Conservation (phyloP, 371 early-diverging fungal species). For the Mucor plumbeus region DNA sequence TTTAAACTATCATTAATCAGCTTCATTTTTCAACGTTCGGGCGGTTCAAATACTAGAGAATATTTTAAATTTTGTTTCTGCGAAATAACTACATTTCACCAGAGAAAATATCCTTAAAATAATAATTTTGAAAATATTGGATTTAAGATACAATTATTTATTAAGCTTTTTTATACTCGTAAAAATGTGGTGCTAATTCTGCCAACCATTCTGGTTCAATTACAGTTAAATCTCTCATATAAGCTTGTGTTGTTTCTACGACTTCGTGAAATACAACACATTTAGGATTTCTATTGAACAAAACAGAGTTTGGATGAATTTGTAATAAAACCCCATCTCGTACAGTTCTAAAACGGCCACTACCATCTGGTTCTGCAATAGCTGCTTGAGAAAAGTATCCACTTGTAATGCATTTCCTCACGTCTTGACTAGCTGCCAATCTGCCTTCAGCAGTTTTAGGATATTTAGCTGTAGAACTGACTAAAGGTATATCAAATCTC, state of each 20-base stretch:
- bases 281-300: constrained; percentile 75
- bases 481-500: constrained; percentile 57
- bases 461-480: constrained; percentile 45
- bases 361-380: constrained; percentile 56
- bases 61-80: too few species aligned
- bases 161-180: constrained; percentile 43
- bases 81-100: too few species aligned
- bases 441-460: constrained; percentile 31
- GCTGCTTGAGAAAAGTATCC: constrained; percentile 85
- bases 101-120: too few species aligned
- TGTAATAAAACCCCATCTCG: constrained; percentile 62
- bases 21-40: too few species aligned
- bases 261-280: constrained; percentile 88
- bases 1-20: too few species aligned
- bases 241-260: constrained; percentile 74
- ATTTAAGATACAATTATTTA: too few species aligned
- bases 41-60: too few species aligned
- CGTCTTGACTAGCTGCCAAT: constrained; percentile 46
- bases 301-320: constrained; percentile 79
- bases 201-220: constrained; percentile 75
- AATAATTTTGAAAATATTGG: too few species aligned
- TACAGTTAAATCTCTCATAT: constrained; percentile 75
- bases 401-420: constrained; percentile 74
- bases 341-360: constrained; percentile 72
- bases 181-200: constrained; percentile 72